These are phyloP conservation scores for Sporothrix euskadiensis DNA, from an alignment of 2,329 filamentous ascomycete genomes.

Conservation along the genomic window DNA sequence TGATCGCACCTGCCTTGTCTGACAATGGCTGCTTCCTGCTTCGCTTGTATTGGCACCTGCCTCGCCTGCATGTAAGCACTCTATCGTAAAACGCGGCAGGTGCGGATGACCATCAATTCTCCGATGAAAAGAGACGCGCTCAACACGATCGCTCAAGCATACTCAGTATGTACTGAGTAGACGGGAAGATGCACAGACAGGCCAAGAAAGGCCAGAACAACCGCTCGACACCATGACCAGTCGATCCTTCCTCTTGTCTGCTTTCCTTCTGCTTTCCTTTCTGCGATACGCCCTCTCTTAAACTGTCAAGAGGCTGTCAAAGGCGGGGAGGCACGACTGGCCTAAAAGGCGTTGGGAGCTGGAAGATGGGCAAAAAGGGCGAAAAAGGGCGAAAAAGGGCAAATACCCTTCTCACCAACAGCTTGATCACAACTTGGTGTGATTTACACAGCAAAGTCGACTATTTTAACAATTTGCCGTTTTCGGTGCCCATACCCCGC, in stretches of 20 bases:
- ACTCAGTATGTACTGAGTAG: too few relatives aligned
- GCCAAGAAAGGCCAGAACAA: background rate
- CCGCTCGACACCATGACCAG: background rate
- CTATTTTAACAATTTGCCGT: background rate
- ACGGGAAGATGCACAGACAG: background rate
- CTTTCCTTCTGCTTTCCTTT: constrained; percentile 11
- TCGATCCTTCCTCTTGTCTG: background rate
- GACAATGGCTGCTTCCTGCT: background rate
- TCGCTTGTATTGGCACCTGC: background rate
- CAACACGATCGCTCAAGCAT: background rate
- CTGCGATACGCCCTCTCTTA: background rate
- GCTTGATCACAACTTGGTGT: background rate
- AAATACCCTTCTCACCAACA: background rate
- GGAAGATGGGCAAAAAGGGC: background rate
- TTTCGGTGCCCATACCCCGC: constrained; percentile 18
- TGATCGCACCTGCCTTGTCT: background rate
- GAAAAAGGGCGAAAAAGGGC: background rate
- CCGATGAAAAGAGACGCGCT: background rate
- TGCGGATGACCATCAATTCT: background rate
- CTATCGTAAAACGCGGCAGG: constrained; percentile 5
- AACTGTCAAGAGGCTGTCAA: constrained; percentile 7
- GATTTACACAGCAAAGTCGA: background rate
- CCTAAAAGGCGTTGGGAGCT: background rate
- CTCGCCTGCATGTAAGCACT: constrained; percentile 11
- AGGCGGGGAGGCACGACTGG: background rate